These are phyloP conservation scores for Scorias spongiosa DNA, from an alignment of 2,329 filamentous ascomycete genomes.

Conservation along the genomic window DNA sequence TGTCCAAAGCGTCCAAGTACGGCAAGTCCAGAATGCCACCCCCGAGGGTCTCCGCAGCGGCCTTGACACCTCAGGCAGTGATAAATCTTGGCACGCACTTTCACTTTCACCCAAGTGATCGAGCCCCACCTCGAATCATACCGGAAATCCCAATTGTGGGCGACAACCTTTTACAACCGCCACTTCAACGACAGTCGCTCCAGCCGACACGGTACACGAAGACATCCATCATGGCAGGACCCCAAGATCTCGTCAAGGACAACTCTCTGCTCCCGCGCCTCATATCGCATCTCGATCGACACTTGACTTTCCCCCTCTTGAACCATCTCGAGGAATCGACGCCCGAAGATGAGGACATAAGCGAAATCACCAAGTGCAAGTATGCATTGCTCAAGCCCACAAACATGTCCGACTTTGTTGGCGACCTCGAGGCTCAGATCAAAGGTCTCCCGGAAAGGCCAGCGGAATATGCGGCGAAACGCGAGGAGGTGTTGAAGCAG, in stretches of 20 bases:
- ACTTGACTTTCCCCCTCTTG: slow-evolving; percentile 90
- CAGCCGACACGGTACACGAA: background rate
- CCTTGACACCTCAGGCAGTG: background rate
- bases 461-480: slow-evolving; percentile 74
- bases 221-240: slow-evolving; percentile 30
- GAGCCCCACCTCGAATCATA: background rate
- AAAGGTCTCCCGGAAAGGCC: slow-evolving; percentile 65
- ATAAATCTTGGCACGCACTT: background rate
- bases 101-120: background rate
- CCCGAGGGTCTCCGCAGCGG: too few relatives aligned
- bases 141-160: too few relatives aligned
- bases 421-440: slow-evolving; percentile 78
- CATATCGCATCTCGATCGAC: slow-evolving; percentile 82
- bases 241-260: slow-evolving; percentile 47
- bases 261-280: slow-evolving; percentile 78
- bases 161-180: too few relatives aligned
- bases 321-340: slow-evolving; percentile 75
- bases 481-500: slow-evolving; percentile 72
- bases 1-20: too few relatives aligned
- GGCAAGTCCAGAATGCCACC: too few relatives aligned
- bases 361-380: slow-evolving; percentile 69
- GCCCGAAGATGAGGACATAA: slow-evolving; percentile 60
- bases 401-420: slow-evolving; percentile 98
- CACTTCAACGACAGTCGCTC: too few relatives aligned
- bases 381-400: slow-evolving; percentile 91